phyloP scores from a whole-genome alignment of 139 green algal species.

The Chlorella sp. region DNA sequence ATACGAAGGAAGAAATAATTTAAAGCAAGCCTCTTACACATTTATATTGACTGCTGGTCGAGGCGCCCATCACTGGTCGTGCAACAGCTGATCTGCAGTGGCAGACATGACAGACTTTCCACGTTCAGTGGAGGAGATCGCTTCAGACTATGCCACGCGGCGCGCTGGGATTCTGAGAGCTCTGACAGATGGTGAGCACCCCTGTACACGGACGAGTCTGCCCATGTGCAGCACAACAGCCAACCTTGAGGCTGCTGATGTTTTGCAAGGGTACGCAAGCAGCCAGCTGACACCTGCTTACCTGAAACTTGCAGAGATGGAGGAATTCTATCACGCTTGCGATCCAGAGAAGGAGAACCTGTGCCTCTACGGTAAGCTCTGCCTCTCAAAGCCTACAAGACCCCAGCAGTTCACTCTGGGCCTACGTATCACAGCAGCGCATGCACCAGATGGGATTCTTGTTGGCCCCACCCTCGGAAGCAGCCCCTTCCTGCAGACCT shows the following conservation, averaged over 20 bases:
- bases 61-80: too few species aligned
- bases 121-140: slow-evolving; percentile 43
- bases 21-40: too few species aligned
- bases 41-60: too few species aligned
- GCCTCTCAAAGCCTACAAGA: too few species aligned
- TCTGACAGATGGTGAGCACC: slow-evolving; percentile 59
- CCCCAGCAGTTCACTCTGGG: too few species aligned
- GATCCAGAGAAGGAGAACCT: slow-evolving; percentile 95
- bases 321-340: slow-evolving; percentile 69
- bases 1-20: too few species aligned
- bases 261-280: too few species aligned
- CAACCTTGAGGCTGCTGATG: too few species aligned
- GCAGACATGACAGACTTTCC: not conserved
- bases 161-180: slow-evolving; percentile 52
- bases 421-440: not conserved
- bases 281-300: too few species aligned
- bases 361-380: slow-evolving; percentile 93
- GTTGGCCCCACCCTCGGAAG: not conserved
- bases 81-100: too few species aligned
- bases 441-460: not conserved
- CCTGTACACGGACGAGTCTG: too few species aligned
- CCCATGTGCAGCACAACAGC: too few species aligned
- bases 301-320: slow-evolving; percentile 60
- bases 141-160: slow-evolving; percentile 48
- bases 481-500: not conserved